Evolutionary conservation across 805 yeast species (phyloP).

Genomic region (Metschnikowia reukaufii): DNA sequence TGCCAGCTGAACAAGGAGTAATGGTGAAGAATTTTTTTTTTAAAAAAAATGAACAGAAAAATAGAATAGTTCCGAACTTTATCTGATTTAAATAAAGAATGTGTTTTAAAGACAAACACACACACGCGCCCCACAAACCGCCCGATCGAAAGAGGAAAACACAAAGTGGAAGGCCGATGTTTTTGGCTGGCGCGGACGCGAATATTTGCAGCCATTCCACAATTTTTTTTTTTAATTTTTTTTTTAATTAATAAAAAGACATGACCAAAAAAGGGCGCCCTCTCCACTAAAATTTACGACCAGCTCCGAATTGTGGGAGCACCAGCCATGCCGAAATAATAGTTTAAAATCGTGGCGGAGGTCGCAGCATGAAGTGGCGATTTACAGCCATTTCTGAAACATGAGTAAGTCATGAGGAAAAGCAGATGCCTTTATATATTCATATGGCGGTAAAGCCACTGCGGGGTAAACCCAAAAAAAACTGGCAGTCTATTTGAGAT

Average conservation of each 20-base stretch:
- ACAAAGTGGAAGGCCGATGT: constrained; percentile 3
- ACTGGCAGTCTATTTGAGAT: background rate
- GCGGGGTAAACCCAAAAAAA: background rate
- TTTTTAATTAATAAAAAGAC: background rate
- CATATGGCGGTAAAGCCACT: background rate
- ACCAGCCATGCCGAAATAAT: background rate
- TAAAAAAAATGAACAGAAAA: too few relatives aligned
- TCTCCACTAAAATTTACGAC: constrained; percentile 1
- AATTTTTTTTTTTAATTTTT: background rate
- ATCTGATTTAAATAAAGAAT: constrained; percentile 4
- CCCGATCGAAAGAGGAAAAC: background rate
- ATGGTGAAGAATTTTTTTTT: too few relatives aligned
- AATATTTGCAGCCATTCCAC: constrained; percentile 10
- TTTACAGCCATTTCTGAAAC: constrained; percentile 12
- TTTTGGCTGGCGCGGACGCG: constrained; percentile 7
- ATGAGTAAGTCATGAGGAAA: constrained; percentile 1
- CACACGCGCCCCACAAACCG: constrained; percentile 11
- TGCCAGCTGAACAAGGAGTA: background rate
- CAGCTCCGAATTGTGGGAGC: constrained; percentile 1
- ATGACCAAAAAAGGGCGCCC: background rate
- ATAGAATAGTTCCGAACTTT: background rate
- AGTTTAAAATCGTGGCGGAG: background rate
- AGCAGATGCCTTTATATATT: background rate
- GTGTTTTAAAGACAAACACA: constrained; percentile 8
- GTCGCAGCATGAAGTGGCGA: constrained; percentile 9